These are phyloP conservation scores for Lanmaoa pseudosensibilis DNA, from an alignment of 768 basidiomycete genomes.

Conservation along the genomic window DNA sequence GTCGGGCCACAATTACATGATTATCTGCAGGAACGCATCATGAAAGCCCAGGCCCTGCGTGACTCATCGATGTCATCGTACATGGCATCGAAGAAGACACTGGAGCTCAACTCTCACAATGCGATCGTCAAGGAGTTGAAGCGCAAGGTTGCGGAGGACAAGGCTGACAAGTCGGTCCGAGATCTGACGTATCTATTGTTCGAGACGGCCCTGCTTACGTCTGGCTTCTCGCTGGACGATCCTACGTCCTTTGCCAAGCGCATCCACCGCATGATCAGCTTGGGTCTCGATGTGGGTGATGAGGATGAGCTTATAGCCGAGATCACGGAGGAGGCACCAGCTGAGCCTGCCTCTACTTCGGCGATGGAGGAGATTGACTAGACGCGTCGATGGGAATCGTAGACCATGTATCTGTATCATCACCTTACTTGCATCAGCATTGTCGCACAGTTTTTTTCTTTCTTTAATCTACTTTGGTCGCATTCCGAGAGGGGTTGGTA, in stretches of 20 bases:
- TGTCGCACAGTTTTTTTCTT: slow-evolving; percentile 21
- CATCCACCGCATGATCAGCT: slow-evolving; percentile 94
- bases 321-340: slow-evolving; percentile 46
- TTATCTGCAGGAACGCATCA: slow-evolving; percentile 77
- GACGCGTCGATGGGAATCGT: slow-evolving; percentile 16
- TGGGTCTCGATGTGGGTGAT: slow-evolving; percentile 88
- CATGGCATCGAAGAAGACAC: slow-evolving; percentile 98
- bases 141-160: slow-evolving; percentile 94
- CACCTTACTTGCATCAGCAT: slow-evolving; percentile 27
- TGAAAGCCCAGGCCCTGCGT: slow-evolving; percentile 97
- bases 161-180: slow-evolving; percentile 97
- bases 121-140: slow-evolving; percentile 95
- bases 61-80: slow-evolving; percentile 98
- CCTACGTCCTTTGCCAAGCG: slow-evolving; percentile 94
- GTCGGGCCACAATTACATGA: not conserved
- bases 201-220: slow-evolving; percentile 95
- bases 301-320: slow-evolving; percentile 53
- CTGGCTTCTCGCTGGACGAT: slow-evolving; percentile 94
- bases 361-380: slow-evolving; percentile 98
- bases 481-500: slow-evolving; percentile 26
- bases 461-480: slow-evolving; percentile 19
- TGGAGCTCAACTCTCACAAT: slow-evolving; percentile 92
- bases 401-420: slow-evolving; percentile 29
- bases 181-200: slow-evolving; percentile 95
- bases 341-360: slow-evolving; percentile 67